Percentiles rank a stretch among this genome's conserved stretches.
Evolutionary conservation across 106 monocot genomes (phyloP).

Genomic region (Acanthochlamys bracteata): DNA sequence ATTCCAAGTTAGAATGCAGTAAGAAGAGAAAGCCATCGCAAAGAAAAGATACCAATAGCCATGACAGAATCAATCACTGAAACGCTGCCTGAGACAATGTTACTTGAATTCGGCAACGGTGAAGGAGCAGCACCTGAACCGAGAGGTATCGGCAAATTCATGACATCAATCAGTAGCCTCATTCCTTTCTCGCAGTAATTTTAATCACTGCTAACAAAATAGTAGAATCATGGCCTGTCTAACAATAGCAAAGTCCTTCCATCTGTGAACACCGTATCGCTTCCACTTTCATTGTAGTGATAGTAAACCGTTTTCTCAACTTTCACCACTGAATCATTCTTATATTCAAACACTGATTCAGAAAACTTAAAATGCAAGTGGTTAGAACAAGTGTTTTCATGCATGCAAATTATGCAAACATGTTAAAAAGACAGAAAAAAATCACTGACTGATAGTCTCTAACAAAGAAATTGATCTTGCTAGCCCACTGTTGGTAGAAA

Average conservation of each 20-base stretch:
- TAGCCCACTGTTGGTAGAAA: slow-evolving; percentile 2
- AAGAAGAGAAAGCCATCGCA: too few species aligned
- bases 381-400: neutral
- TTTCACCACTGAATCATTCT: slow-evolving; percentile 4
- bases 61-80: too few species aligned
- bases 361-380: neutral
- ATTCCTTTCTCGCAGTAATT: slow-evolving; percentile 1
- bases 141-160: neutral
- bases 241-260: slow-evolving; percentile 1
- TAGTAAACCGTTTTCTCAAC: slow-evolving; percentile 9
- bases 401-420: neutral
- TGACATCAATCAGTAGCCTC: slow-evolving; percentile 6
- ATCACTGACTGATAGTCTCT: slow-evolving; percentile 3
- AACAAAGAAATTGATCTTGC: slow-evolving; percentile 1
- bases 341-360: slow-evolving; percentile 7
- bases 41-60: too few species aligned
- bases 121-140: neutral
- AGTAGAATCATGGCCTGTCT: slow-evolving; percentile 2
- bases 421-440: neutral
- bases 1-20: too few species aligned
- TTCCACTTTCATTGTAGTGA: slow-evolving; percentile 4
- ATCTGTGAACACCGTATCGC: neutral
- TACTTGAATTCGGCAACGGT: neutral
- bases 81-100: too few species aligned
- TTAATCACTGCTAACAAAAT: slow-evolving; percentile 3